Conservation (phyloP, 306 rosid species). For the Rosa multiflora region DNA sequence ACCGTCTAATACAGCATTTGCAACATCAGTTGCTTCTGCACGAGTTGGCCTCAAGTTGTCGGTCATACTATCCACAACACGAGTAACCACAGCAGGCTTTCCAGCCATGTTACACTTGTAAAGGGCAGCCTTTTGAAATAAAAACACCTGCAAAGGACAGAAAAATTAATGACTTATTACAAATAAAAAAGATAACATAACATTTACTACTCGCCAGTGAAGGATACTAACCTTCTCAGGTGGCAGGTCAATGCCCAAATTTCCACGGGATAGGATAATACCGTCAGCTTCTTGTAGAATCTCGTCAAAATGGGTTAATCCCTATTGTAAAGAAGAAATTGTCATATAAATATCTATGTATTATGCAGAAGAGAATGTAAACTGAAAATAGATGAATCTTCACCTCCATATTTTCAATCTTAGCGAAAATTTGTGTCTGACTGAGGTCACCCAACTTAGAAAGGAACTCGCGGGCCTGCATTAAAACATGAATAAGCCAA, state of each 20-base stretch:
- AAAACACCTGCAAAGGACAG: slow-evolving; percentile 66
- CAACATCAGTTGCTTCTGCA: slow-evolving; percentile 99
- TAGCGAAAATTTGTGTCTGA: slow-evolving; percentile 58
- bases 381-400: neutral
- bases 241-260: slow-evolving; percentile 58
- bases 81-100: slow-evolving; percentile 98
- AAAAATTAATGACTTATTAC: neutral
- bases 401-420: slow-evolving; percentile 55
- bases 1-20: slow-evolving; percentile 99
- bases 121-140: slow-evolving; percentile 95
- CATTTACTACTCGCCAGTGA: neutral
- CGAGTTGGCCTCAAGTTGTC: slow-evolving; percentile 98
- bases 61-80: slow-evolving; percentile 99
- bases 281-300: slow-evolving; percentile 60
- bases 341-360: neutral
- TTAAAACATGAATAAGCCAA: neutral
- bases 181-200: neutral
- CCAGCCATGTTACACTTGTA: slow-evolving; percentile 99
- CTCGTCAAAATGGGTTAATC: slow-evolving; percentile 50
- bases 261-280: slow-evolving; percentile 57
- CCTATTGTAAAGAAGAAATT: slow-evolving; percentile 21
- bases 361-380: neutral
- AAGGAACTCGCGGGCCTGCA: slow-evolving; percentile 50
- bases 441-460: slow-evolving; percentile 47
- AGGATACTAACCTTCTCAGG: slow-evolving; percentile 47